Conservation (phyloP, 805 yeast species). For the Saturnispora besseyi region DNA sequence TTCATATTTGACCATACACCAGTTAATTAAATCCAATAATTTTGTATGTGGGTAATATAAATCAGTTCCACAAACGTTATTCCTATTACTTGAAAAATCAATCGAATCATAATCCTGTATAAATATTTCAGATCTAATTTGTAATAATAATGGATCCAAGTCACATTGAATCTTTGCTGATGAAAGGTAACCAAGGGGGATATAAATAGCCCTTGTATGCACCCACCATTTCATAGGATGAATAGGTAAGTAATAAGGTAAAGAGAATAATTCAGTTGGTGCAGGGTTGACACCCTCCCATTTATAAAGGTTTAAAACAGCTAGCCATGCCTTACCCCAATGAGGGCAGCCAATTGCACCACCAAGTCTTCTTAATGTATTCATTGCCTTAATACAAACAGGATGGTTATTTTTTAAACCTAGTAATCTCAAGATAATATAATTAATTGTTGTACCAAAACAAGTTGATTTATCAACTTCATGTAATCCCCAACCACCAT, state of each 20-base stretch:
- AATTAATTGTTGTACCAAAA: constrained; percentile 87
- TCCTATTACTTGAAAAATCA: constrained; percentile 62
- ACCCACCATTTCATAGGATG: constrained; percentile 99
- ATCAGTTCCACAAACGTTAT: constrained; percentile 85
- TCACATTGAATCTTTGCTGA: constrained; percentile 46
- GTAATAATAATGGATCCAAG: constrained; percentile 52
- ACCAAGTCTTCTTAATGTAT: constrained; percentile 61
- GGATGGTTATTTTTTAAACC: constrained; percentile 72
- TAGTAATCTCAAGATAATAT: constrained; percentile 67
- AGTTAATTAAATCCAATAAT: constrained; percentile 54
- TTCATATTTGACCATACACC: constrained; percentile 54
- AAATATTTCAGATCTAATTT: constrained; percentile 76
- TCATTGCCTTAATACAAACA: constrained; percentile 67
- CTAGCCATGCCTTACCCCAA: constrained; percentile 95
- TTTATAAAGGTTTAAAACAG: constrained; percentile 67
- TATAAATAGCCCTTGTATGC: constrained; percentile 86
- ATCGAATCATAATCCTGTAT: constrained; percentile 52
- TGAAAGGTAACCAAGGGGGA: constrained; percentile 77
- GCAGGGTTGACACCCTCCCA: constrained; percentile 99
- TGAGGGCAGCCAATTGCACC: constrained; percentile 90
- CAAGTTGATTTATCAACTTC: constrained; percentile 88
- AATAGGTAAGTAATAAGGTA: constrained; percentile 73
- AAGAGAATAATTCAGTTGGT: constrained; percentile 87
- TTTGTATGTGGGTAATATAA: constrained; percentile 87
- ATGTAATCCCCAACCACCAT: constrained; percentile 99